These are phyloP conservation scores for Pseudonitzschia multistriata DNA, from an alignment of 108 stramenopile genomes.

Conservation along the genomic window DNA sequence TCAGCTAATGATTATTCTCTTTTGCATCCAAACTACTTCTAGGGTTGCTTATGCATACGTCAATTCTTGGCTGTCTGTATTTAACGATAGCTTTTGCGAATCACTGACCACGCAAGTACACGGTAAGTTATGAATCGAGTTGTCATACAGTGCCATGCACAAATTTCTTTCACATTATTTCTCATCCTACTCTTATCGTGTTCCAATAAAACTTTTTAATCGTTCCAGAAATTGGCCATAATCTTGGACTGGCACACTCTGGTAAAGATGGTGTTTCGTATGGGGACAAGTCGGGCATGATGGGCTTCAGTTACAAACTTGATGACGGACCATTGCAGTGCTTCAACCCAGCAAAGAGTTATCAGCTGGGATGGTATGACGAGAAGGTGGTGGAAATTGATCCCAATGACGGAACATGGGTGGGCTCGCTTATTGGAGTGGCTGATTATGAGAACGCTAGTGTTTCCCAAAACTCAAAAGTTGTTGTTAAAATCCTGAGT, in stretches of 20 bases:
- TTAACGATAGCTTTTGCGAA: slow-evolving; percentile 16
- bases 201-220: not conserved
- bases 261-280: slow-evolving; percentile 18
- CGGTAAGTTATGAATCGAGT: not conserved
- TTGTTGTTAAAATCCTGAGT: slow-evolving; percentile 13
- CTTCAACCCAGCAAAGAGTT: slow-evolving; percentile 59
- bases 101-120: slow-evolving; percentile 9
- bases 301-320: slow-evolving; percentile 46
- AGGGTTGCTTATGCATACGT: slow-evolving; percentile 18
- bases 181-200: not conserved
- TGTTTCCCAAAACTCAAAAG: not conserved
- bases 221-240: slow-evolving; percentile 45
- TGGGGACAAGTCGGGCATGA: slow-evolving; percentile 25
- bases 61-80: slow-evolving; percentile 19
- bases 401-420: slow-evolving; percentile 9
- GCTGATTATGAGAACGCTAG: slow-evolving; percentile 18
- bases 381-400: slow-evolving; percentile 15
- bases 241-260: slow-evolving; percentile 36
- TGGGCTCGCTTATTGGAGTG: slow-evolving; percentile 11
- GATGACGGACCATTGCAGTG: slow-evolving; percentile 51
- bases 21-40: not conserved
- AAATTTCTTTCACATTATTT: not conserved
- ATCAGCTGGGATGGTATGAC: slow-evolving; percentile 51
- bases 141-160: not conserved
- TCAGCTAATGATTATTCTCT: not conserved